Base-by-base conservation (phyloP, 2,329 filamentous ascomycete genomes). In the Thermomyces lanuginosus region DNA sequence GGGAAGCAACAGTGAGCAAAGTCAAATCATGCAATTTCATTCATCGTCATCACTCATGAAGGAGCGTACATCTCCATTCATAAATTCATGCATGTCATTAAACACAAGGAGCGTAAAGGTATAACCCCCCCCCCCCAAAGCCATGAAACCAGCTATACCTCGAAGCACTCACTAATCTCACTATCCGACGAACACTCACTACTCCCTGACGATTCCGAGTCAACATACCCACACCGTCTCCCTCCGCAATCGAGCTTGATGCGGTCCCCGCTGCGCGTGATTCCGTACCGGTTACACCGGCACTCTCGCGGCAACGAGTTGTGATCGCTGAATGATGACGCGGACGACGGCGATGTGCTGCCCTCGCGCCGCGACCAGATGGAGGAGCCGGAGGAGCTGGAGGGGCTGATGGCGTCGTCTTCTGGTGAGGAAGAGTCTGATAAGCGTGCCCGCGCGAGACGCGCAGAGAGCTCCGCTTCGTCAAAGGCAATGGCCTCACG, bases 191-290 rank as follows among this genome's bases (percentile, higher is more conserved):
- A 36, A 40, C 73, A 82, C 64, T 75, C 81, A 30, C 70, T 68
- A 28, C 62, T 68, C 36, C 64, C 69, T 34, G 77, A 72, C 4
- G 48, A 50, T n/a, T n/a, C n/a, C n/a, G n/a, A n/a, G 45, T 80
- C 75, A 38, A 42, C 43, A 60, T 79, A 89, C 46, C 81, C 80
- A 59, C 86, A 93, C 51, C 81, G 76, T 35, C 73, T 64, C 42
- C 86, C 86, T 43, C 83, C 83, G 49, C 86, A 95, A 69, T 93
- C 84, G 54, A 93, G 73, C 69, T 86, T 89, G 68, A 95, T 78
- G 46, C 84, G 76, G 56, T 91, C 78, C 49, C 84, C 83, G 55
- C 76, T 75, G 60, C 83, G 79, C 38, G 84, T 93, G 64, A 95
- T 92, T 44, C 84, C 86, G 63, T 89, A 93, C 61, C 84, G 80